Percentiles rank a stretch among this genome's conserved stretches.
Evolutionary conservation across 805 yeast species (phyloP).

Genomic region (Suhomyces xylopsoci): DNA sequence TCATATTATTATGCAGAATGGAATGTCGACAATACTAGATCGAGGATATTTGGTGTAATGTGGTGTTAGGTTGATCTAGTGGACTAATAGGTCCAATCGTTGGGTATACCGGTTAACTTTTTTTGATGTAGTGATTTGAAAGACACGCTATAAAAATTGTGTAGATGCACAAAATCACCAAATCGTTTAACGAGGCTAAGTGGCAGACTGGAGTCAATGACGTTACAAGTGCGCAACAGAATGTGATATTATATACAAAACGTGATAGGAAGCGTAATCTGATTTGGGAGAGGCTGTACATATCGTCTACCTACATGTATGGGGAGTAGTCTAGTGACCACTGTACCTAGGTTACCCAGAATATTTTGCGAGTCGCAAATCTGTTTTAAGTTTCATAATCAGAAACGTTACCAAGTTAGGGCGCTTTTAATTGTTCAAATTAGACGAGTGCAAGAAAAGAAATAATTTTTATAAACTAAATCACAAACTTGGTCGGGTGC

Average conservation of each 20-base stretch:
- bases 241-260: neutral
- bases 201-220: neutral
- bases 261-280: neutral
- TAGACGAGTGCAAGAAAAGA: neutral
- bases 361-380: neutral
- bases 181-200: slow-evolving; percentile 1
- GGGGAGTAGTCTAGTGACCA: neutral
- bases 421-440: neutral
- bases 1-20: neutral
- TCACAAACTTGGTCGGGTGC: neutral
- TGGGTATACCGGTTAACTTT: neutral
- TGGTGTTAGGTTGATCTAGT: neutral
- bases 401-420: neutral
- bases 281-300: neutral
- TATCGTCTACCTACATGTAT: neutral
- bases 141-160: neutral
- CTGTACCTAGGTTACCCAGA: neutral
- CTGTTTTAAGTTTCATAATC: neutral
- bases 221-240: neutral
- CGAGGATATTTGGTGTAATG: neutral
- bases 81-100: neutral
- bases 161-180: slow-evolving; percentile 1
- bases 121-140: neutral
- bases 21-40: neutral
- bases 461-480: neutral